phyloP scores from a whole-genome alignment of 2,329 filamentous ascomycete species.

The Helotiales sp. region DNA sequence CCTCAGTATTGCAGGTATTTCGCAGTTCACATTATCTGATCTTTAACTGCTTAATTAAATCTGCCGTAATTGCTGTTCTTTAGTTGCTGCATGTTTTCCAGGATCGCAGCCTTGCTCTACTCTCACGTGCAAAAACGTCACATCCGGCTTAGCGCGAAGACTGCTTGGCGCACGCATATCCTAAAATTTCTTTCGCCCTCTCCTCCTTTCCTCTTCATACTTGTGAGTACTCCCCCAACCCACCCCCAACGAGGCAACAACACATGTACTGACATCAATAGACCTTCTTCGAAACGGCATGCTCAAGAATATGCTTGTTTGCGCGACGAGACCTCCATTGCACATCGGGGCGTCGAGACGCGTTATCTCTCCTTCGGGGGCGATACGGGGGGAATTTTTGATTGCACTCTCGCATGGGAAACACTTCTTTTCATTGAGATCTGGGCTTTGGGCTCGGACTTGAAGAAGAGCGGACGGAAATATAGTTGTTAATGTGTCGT shows the following conservation, averaged over 20 bases:
- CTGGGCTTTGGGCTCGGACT: slow-evolving; percentile 9
- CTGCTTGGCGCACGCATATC: too few relatives aligned
- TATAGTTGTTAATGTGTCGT: too few relatives aligned
- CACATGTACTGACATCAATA: not conserved
- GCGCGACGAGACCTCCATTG: slow-evolving; percentile 52
- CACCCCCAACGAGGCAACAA: not conserved
- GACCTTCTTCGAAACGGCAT: slow-evolving; percentile 34
- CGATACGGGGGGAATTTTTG: slow-evolving; percentile 52
- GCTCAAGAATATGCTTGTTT: slow-evolving; percentile 33
- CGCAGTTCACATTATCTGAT: not conserved
- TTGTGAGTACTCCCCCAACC: slow-evolving; percentile 23
- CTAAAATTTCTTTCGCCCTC: slow-evolving; percentile 1
- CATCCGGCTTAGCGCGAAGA: too few relatives aligned
- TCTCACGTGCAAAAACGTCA: not conserved
- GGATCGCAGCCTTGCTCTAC: not conserved
- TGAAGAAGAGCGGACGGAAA: slow-evolving; percentile 31
- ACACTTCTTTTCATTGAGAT: slow-evolving; percentile 28
- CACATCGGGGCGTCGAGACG: slow-evolving; percentile 53
- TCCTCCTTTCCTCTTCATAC: slow-evolving; percentile 31
- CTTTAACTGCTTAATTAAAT: too few relatives aligned
- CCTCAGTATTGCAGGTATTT: not conserved
- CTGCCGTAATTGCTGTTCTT: too few relatives aligned
- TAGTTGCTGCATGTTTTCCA: too few relatives aligned
- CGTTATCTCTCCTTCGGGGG: slow-evolving; percentile 40
- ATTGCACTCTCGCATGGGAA: slow-evolving; percentile 35